Conservation (phyloP, 352 stramenopile genomes). For the Pythium monospermum region DNA sequence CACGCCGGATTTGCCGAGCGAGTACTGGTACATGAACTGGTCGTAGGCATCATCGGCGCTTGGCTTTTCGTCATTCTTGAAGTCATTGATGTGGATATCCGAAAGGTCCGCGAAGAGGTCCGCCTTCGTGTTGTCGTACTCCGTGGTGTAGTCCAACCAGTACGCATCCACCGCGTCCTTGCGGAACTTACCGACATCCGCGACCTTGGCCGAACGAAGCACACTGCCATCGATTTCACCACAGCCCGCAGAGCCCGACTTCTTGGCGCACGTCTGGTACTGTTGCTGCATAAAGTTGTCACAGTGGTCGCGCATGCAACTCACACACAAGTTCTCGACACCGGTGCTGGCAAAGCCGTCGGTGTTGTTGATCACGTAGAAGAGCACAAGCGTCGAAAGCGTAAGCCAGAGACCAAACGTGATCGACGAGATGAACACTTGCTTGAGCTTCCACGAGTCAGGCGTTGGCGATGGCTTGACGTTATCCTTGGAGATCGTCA, state of each 20-base stretch:
- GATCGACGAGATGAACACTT: conserved; percentile 68
- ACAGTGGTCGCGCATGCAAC: conserved; percentile 53
- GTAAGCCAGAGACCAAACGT: conserved; percentile 63
- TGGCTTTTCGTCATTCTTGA: conserved; percentile 37
- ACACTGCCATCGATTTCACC: conserved; percentile 59
- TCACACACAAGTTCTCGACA: conserved; percentile 59
- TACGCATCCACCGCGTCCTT: conserved; percentile 33
- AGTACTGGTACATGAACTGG: conserved; percentile 62
- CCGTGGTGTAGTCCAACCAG: conserved; percentile 33
- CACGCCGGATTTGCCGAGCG: conserved; percentile 24
- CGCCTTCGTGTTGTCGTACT: conserved; percentile 39
- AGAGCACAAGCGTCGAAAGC: conserved; percentile 60
- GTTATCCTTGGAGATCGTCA: conserved; percentile 80
- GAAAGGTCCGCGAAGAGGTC: conserved; percentile 53
- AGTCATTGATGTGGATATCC: conserved; percentile 49
- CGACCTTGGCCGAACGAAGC: conserved; percentile 26
- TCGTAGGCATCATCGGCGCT: conserved; percentile 38
- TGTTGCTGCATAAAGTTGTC: conserved; percentile 51
- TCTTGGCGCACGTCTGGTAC: conserved; percentile 45
- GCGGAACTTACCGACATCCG: conserved; percentile 41
- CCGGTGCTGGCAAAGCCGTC: conserved; percentile 43
- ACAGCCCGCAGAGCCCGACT: conserved; percentile 42
- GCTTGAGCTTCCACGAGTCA: conserved; percentile 67
- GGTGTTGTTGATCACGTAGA: conserved; percentile 53
- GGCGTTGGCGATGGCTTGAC: conserved; percentile 52